Conservation (phyloP, 2,329 filamentous ascomycete species). For the Xylaria sp. region DNA sequence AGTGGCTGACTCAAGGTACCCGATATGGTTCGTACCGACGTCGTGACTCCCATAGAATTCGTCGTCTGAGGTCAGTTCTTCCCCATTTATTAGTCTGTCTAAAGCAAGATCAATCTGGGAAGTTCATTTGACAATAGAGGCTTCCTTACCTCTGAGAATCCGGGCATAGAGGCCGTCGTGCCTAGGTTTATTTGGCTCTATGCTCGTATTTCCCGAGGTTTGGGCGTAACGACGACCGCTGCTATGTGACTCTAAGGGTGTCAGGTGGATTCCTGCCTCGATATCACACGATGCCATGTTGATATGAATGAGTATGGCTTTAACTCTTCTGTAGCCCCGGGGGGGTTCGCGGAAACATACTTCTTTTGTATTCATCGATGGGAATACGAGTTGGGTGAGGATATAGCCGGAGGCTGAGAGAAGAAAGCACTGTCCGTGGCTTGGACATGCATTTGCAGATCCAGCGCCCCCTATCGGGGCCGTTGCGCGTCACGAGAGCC, state of each 20-base stretch:
- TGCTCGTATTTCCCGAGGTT: neutral
- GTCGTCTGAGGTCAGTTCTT: neutral
- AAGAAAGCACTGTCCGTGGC: neutral
- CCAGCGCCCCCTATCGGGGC: neutral
- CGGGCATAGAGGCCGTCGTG: slow-evolving; percentile 16
- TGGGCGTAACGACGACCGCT: neutral
- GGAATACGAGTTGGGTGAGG: neutral
- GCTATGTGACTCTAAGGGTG: neutral
- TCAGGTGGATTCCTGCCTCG: neutral
- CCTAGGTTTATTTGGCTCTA: neutral
- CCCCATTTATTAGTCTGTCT: slow-evolving; percentile 6
- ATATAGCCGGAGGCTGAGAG: neutral
- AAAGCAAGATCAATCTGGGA: neutral
- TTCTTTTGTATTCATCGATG: slow-evolving; percentile 3
- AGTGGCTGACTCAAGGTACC: neutral
- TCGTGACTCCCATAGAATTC: slow-evolving; percentile 10
- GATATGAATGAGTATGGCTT: neutral
- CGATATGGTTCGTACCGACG: neutral
- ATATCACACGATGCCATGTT: slow-evolving; percentile 8
- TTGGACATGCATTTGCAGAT: neutral
- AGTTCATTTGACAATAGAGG: neutral
- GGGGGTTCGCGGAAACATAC: neutral
- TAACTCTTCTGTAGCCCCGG: neutral
- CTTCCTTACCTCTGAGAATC: neutral
- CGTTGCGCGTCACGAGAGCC: neutral